Percentiles rank a stretch among this genome's conserved stretches.
Evolutionary conservation across 495 filamentous ascomycete species (phyloP).

Genomic region (Glonium stellatum): DNA sequence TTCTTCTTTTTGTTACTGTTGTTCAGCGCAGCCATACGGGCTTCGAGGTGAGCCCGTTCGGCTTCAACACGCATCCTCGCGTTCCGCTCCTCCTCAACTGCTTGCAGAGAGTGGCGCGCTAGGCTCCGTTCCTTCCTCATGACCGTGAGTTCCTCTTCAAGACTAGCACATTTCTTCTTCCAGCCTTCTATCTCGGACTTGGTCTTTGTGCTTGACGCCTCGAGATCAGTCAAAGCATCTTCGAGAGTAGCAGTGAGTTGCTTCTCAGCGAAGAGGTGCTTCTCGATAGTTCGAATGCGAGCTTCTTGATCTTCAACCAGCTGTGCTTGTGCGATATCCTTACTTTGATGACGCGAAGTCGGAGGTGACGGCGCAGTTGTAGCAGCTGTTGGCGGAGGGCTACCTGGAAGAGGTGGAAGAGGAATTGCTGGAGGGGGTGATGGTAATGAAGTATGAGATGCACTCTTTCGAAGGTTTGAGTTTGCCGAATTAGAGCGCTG

Average conservation of each 20-base stretch:
- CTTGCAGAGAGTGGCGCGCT: constrained; percentile 78
- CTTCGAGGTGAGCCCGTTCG: constrained; percentile 80
- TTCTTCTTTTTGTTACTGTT: constrained; percentile 89
- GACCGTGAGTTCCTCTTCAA: constrained; percentile 71
- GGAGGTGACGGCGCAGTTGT: constrained; percentile 38
- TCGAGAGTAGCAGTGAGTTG: constrained; percentile 91
- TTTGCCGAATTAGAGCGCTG: constrained; percentile 72
- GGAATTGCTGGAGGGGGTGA: constrained; percentile 88
- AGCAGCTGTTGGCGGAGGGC: constrained; percentile 35
- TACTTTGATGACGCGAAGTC: constrained; percentile 63
- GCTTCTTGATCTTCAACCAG: constrained; percentile 89
- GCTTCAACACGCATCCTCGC: constrained; percentile 81
- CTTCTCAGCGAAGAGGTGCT: constrained; percentile 92
- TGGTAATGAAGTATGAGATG: constrained; percentile 74
- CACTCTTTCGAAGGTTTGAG: constrained; percentile 79
- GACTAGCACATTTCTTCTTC: constrained; percentile 69
- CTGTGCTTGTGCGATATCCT: constrained; percentile 67
- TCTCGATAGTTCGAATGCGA: constrained; percentile 91
- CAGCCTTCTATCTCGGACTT: constrained; percentile 83
- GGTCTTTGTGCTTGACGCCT: constrained; percentile 75
- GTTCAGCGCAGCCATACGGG: constrained; percentile 60
- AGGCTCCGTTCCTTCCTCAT: constrained; percentile 61
- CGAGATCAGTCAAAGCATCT: constrained; percentile 89
- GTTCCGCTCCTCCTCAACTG: constrained; percentile 88
- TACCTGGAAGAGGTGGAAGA: constrained; percentile 76